Conservation (phyloP, 306 rosid species). For the Phaseolus lunatus region DNA sequence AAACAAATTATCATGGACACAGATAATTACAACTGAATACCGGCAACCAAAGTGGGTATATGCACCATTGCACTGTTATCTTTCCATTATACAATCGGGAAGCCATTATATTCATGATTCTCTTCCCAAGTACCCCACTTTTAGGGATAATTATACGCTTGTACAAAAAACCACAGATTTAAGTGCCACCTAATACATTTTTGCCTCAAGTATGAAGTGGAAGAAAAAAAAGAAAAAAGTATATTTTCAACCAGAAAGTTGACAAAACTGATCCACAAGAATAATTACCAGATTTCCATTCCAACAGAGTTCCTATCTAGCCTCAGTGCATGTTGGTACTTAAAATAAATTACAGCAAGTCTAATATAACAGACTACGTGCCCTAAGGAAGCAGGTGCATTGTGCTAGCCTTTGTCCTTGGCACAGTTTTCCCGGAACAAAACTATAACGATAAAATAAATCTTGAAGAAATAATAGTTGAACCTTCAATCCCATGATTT, state of each 20-base stretch:
- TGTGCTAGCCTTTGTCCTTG: background rate
- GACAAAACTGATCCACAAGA: background rate
- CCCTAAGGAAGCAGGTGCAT: too few relatives aligned
- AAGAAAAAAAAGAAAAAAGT: background rate
- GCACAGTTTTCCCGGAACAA: background rate
- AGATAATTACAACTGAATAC: too few relatives aligned
- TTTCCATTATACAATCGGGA: too few relatives aligned
- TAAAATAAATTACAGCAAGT: background rate
- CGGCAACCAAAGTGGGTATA: too few relatives aligned
- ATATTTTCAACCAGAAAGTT: background rate
- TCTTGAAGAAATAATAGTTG: background rate
- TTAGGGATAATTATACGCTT: background rate
- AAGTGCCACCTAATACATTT: background rate
- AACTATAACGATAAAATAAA: background rate
- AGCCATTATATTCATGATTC: background rate
- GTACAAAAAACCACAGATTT: background rate
- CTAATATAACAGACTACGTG: too few relatives aligned
- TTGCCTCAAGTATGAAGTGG: background rate
- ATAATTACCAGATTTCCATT: background rate
- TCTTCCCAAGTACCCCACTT: background rate
- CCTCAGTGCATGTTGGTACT: background rate
- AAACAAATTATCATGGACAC: too few relatives aligned
- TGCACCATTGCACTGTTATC: too few relatives aligned
- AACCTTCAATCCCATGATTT: constrained; percentile 23
- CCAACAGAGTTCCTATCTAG: constrained; percentile 5